Percentiles rank a stretch among this genome's conserved stretches.
Evolutionary conservation across 371 early-diverging fungal species (phyloP).

Genomic region (Nematocida ausubeli): DNA sequence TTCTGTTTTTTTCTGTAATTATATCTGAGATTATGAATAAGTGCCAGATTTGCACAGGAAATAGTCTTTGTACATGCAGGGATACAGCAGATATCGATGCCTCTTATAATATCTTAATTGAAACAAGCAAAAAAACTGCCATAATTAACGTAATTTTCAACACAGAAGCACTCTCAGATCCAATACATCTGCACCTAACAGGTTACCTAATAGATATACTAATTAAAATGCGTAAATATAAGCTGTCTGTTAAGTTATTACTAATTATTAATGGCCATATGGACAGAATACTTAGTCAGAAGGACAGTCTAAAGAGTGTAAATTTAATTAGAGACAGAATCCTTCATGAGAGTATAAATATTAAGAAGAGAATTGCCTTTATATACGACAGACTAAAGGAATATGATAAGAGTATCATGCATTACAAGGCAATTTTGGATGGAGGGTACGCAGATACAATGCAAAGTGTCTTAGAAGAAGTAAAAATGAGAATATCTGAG

Average conservation of each 20-base stretch:
- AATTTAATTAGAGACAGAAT: not conserved
- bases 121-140: constrained; percentile 10
- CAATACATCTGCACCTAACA: constrained; percentile 23
- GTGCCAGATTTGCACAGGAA: not conserved
- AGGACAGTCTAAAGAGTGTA: not conserved
- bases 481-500: constrained; percentile 60
- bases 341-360: constrained; percentile 6
- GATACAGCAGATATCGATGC: constrained; percentile 21
- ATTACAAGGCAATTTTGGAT: constrained; percentile 55
- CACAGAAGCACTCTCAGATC: not conserved
- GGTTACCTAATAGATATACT: constrained; percentile 32
- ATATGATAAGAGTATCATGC: constrained; percentile 46
- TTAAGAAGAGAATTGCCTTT: constrained; percentile 41
- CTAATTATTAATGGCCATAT: not conserved
- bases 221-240: constrained; percentile 31
- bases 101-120: constrained; percentile 21
- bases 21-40: constrained; percentile 17
- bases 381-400: constrained; percentile 33
- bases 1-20: constrained; percentile 20
- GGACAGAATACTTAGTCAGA: not conserved
- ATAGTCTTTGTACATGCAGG: constrained; percentile 28
- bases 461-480: constrained; percentile 33
- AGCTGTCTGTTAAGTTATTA: constrained; percentile 12
- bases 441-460: not conserved
- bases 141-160: constrained; percentile 14